A percentile compares a stretch with the other conserved stretches of the same genome.
Evolutionary conservation across 495 filamentous ascomycete genomes (phyloP).

Genomic region (Lasiosphaeriaceae sp.): DNA sequence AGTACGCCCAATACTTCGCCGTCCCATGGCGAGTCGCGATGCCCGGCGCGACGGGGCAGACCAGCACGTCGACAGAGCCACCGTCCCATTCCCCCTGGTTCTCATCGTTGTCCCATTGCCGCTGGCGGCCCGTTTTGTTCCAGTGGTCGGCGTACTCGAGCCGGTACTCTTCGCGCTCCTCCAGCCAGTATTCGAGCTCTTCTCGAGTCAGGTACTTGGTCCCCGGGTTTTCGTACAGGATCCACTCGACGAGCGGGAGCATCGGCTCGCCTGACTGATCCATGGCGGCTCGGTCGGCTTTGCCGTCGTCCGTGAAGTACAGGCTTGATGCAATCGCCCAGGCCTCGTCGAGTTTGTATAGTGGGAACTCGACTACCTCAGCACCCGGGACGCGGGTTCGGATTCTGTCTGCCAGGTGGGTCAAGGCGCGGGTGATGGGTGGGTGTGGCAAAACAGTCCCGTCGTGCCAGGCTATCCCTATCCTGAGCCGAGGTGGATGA

Average conservation of each 20-base stretch:
- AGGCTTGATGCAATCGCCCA: constrained; percentile 56
- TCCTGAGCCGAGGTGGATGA: constrained; percentile 45
- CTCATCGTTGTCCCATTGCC: constrained; percentile 29
- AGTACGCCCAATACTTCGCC: constrained; percentile 67
- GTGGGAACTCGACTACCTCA: constrained; percentile 61
- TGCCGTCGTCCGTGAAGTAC: constrained; percentile 56
- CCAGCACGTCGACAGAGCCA: constrained; percentile 64
- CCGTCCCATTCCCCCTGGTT: neutral
- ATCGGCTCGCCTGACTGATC: constrained; percentile 55
- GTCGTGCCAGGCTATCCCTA: constrained; percentile 68
- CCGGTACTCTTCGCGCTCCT: constrained; percentile 54
- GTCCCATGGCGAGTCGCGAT: constrained; percentile 57
- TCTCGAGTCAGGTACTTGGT: constrained; percentile 28
- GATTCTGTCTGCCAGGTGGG: constrained; percentile 46
- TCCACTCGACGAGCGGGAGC: constrained; percentile 46
- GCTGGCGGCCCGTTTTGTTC: constrained; percentile 40
- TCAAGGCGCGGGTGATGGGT: constrained; percentile 52
- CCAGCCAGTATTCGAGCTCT: constrained; percentile 14
- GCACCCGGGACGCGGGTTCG: constrained; percentile 37
- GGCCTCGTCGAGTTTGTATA: constrained; percentile 57
- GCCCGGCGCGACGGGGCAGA: constrained; percentile 59
- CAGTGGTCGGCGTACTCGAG: constrained; percentile 56
- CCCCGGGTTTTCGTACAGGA: constrained; percentile 44
- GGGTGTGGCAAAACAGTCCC: constrained; percentile 68
- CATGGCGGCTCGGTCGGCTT: constrained; percentile 45